A percentile compares a stretch with the other conserved stretches of the same genome.
Evolutionary conservation across 108 stramenopile genomes (phyloP).

Genomic region (Discostella pseudostelligera): DNA sequence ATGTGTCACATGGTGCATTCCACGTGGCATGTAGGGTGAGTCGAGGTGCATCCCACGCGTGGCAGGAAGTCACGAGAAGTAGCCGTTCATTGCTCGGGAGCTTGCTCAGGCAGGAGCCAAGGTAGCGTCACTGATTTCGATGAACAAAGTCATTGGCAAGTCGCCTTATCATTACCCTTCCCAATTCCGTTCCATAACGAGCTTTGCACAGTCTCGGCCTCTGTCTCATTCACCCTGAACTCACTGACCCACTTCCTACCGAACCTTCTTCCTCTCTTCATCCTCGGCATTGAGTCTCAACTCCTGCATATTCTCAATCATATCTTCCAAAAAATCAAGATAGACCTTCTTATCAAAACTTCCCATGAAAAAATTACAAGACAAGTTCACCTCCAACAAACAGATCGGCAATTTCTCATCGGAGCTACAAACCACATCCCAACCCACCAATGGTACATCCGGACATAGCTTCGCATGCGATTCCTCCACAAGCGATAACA

Average conservation of each 20-base stretch:
- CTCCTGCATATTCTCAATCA: conserved; percentile 53
- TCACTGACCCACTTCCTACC: background rate
- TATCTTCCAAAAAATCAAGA: conserved; percentile 73
- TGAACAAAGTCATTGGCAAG: too few relatives aligned
- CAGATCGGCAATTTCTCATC: conserved; percentile 72
- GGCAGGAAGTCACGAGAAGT: too few relatives aligned
- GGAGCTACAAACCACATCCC: conserved; percentile 83
- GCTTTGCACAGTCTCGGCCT: too few relatives aligned
- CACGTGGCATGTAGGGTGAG: too few relatives aligned
- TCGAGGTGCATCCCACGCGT: too few relatives aligned
- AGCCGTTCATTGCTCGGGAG: too few relatives aligned
- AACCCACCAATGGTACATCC: conserved; percentile 79
- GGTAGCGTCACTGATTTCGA: too few relatives aligned
- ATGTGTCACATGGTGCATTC: too few relatives aligned
- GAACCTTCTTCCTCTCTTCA: conserved; percentile 47
- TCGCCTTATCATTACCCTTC: too few relatives aligned
- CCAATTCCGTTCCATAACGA: too few relatives aligned
- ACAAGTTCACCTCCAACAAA: conserved; percentile 81
- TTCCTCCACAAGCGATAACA: conserved; percentile 72
- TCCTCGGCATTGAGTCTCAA: conserved; percentile 34
- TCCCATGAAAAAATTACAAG: conserved; percentile 86
- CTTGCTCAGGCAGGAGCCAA: too few relatives aligned
- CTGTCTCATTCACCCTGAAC: too few relatives aligned
- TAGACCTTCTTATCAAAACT: conserved; percentile 75
- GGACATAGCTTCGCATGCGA: conserved; percentile 80